Evolutionary conservation across 257 asterid species (phyloP), one percentile per base, ranked within the genome.

Genomic region (Solanum dulcamara): DNA sequence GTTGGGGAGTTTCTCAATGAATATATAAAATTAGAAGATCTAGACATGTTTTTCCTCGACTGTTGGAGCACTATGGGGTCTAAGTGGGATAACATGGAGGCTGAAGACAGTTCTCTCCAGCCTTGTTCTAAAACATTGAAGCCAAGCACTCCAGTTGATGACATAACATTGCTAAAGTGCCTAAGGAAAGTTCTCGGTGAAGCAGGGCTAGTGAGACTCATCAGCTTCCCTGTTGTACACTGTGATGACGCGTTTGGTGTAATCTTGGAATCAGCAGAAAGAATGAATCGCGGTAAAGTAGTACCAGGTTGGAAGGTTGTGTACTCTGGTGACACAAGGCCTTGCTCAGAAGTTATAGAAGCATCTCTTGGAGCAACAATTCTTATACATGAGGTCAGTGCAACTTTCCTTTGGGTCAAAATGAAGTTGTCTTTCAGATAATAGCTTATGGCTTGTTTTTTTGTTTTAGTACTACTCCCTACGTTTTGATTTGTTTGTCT

Each of bases 301-400:
- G 88, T 93, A 40, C 98, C 97, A 0, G 98, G 98, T 24, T 96
- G 99, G 98, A 95, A 95, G 88, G 85, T 94, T 57, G 98, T 92
- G 81, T 96, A 96, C 93, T 96, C 99, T 2, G 99, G 99, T 24
- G 99, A 96, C 88, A 96, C 97, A 48, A 86, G 99, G 85, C 98
- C 99, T n/a, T 96, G 99, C 88, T 93, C 94, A 5, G 95, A 95
- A 85, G 92, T 94, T 46, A 90, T 93, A 64, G 82, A 88, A 81
- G 97, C 97, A 32, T 87, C 99, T 35, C 87, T 67, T 4, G 97
- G 95, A 3, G 99, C 97, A 14, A 95, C 98, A 5, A 93, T 96
- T 86, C 97, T 95, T 66, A 94, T 95, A 87, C 97, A 96, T 7
- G 98, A 94, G 97, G 96, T 59, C 85, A 88, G 57, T 24, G 57